Evolutionary conservation across 768 basidiomycete genomes (phyloP).

Genomic region (Exidia glandulosa): DNA sequence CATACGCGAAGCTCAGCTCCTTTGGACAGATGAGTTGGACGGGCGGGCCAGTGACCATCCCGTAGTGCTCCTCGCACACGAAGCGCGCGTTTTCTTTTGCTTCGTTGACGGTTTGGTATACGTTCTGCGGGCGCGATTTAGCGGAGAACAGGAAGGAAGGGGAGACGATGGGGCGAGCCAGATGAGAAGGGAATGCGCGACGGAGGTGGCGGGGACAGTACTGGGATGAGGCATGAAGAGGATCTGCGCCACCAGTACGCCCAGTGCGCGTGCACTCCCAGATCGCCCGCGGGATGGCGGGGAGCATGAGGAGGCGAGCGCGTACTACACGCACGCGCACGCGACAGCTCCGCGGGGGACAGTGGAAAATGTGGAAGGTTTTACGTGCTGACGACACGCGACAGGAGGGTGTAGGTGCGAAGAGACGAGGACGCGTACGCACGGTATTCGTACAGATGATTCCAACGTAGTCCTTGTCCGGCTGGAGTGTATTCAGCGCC

Average conservation of each 20-base stretch:
- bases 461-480: slow-evolving; percentile 88
- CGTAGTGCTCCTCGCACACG: slow-evolving; percentile 45
- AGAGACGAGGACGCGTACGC: slow-evolving; percentile 18
- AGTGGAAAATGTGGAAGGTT: too few species aligned
- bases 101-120: slow-evolving; percentile 96
- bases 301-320: too few species aligned
- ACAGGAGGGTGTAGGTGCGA: background rate
- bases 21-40: slow-evolving; percentile 92
- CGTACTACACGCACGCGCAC: too few species aligned
- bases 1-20: slow-evolving; percentile 82
- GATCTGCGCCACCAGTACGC: too few species aligned
- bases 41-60: slow-evolving; percentile 90
- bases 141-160: background rate
- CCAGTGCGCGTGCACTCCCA: too few species aligned
- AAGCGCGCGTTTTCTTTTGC: slow-evolving; percentile 90
- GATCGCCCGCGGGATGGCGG: too few species aligned
- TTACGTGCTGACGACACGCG: background rate
- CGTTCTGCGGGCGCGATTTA: slow-evolving; percentile 58
- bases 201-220: too few species aligned
- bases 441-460: slow-evolving; percentile 93
- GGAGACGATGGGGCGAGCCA: too few species aligned
- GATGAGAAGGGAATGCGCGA: too few species aligned
- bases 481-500: slow-evolving; percentile 82
- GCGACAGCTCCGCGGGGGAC: too few species aligned
- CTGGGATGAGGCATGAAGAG: too few species aligned